Base-by-base conservation (phyloP, 2,329 filamentous ascomycete genomes). In the Chaetomium globosum region DNA sequence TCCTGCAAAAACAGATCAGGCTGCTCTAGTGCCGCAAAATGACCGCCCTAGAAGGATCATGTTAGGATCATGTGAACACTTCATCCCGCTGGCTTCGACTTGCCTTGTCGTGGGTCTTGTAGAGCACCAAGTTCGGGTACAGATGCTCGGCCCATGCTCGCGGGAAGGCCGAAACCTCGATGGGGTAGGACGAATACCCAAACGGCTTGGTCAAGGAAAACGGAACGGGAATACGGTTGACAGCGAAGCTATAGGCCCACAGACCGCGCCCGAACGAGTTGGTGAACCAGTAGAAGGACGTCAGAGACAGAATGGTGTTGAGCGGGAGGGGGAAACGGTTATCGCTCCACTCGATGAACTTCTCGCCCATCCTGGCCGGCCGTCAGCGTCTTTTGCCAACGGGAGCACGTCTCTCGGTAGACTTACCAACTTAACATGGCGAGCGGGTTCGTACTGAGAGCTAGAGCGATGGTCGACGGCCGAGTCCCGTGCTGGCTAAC, bases 21-120 rank as follows among this genome's bases (percentile, higher is more conserved):
- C 12, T 53, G 51, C 23, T 53, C 51, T 2, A 83, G 66, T 7
- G 76, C 77, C 19, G 84, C 82, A 70, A 85, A 86, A 73, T 86
- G 84, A 0, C 85, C 84, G 19, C 84, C 84, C 70, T 72, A 46
- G 46, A 43, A 62, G 21, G 51, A 23, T 31, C 48, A 43, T 26
- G 51, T 55, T n/a, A 61, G 39, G 30, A 23, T 54, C 36, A 31
- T 26, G 4, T 30, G 55, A 19, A 9, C 58, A 9, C 46, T 12
- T 48, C 46, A 23, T 21, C 8, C 46, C 3, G 21, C 5, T 21
- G 21, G 5, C n/a, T 48, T n/a, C 7, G 16, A 57, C 59, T 51
- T 57, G 60, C 64, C 9, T 33, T 30, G 3, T 66, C 61, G 31
- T 70, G 68, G 4, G 43, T 5, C 39, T 39, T 61, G 30, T 64